These are phyloP conservation scores for Ophiostoma fasciatum DNA, from an alignment of 2,329 filamentous ascomycete species.

Conservation along the genomic window DNA sequence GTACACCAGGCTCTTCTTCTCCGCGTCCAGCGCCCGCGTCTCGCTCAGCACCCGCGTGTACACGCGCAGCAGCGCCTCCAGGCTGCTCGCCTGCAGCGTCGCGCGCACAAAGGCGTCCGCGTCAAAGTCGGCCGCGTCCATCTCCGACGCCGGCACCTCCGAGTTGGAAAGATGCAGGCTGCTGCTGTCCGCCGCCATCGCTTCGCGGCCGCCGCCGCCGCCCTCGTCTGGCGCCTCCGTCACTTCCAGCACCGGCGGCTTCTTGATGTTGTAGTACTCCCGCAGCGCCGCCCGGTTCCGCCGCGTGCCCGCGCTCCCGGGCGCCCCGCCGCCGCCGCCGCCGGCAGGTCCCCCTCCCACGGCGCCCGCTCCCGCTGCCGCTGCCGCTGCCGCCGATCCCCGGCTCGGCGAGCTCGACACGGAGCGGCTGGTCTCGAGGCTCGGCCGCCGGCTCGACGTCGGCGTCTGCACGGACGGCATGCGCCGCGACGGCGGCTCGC, in stretches of 20 bases:
- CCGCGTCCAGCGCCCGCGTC: slow-evolving; percentile 79
- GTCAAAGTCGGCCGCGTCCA: slow-evolving; percentile 62
- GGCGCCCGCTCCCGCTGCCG: slow-evolving; percentile 1
- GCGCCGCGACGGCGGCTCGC: slow-evolving; percentile 43
- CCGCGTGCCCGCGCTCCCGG: slow-evolving; percentile 21
- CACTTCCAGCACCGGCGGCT: slow-evolving; percentile 27
- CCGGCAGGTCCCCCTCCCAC: slow-evolving; percentile 14
- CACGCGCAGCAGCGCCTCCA: slow-evolving; percentile 53
- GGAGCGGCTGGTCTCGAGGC: slow-evolving; percentile 51
- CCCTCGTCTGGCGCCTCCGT: slow-evolving; percentile 22
- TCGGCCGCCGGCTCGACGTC: slow-evolving; percentile 61
- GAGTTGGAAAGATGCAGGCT: slow-evolving; percentile 18
- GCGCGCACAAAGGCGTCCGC: slow-evolving; percentile 51
- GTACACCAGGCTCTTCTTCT: slow-evolving; percentile 93
- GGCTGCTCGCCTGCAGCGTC: slow-evolving; percentile 44
- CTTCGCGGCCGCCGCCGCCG: slow-evolving; percentile 8
- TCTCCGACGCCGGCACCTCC: slow-evolving; percentile 50
- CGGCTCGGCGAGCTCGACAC: slow-evolving; percentile 39
- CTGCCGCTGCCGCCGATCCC: slow-evolving; percentile 15
- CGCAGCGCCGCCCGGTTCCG: slow-evolving; percentile 74
- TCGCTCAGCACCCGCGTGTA: slow-evolving; percentile 64
- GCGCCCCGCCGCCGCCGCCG: slow-evolving; percentile 15
- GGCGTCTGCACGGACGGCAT: slow-evolving; percentile 39
- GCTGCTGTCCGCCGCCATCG: slow-evolving; percentile 6
- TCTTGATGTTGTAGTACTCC: slow-evolving; percentile 83